phyloP scores from a whole-genome alignment of 2,329 filamentous ascomycete genomes.

The Cryoendolithus antarcticus region DNA sequence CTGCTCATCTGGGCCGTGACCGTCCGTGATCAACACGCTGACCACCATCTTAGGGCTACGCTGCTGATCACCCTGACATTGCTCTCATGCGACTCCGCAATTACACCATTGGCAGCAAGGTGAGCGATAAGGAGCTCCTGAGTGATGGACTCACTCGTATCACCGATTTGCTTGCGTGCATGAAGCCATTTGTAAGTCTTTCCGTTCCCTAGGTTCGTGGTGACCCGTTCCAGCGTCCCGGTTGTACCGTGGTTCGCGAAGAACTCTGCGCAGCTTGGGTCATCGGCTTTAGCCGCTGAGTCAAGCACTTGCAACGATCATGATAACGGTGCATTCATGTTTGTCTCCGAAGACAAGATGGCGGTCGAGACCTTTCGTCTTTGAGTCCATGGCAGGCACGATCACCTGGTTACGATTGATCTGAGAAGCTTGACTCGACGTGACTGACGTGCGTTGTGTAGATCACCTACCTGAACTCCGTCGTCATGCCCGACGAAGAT shows the following conservation, averaged over 20 bases:
- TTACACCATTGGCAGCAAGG: conserved; percentile 58
- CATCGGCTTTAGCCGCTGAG: not conserved
- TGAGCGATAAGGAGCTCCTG: conserved; percentile 55
- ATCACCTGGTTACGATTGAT: no score
- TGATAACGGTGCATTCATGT: no score
- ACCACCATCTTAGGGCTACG: conserved; percentile 49
- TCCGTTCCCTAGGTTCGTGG: not conserved
- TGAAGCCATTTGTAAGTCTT: conserved; percentile 68
- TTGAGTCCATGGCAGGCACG: not conserved
- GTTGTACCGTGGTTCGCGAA: conserved; percentile 1
- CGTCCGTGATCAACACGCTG: conserved; percentile 1
- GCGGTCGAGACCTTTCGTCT: not conserved
- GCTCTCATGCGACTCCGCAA: conserved; percentile 67
- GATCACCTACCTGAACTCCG: conserved; percentile 39
- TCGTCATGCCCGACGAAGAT: conserved; percentile 37
- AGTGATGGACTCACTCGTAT: conserved; percentile 54
- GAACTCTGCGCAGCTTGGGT: conserved; percentile 4
- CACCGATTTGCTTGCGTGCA: conserved; percentile 48
- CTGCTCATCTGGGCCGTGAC: not conserved
- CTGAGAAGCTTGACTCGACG: no score
- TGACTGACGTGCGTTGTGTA: no score
- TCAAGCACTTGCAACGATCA: no score
- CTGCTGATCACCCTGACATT: conserved; percentile 64
- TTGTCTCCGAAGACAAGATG: no score
- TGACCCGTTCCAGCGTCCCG: no score